Conservation (phyloP, 257 asterid species). For the Rubia yunnanensis region DNA sequence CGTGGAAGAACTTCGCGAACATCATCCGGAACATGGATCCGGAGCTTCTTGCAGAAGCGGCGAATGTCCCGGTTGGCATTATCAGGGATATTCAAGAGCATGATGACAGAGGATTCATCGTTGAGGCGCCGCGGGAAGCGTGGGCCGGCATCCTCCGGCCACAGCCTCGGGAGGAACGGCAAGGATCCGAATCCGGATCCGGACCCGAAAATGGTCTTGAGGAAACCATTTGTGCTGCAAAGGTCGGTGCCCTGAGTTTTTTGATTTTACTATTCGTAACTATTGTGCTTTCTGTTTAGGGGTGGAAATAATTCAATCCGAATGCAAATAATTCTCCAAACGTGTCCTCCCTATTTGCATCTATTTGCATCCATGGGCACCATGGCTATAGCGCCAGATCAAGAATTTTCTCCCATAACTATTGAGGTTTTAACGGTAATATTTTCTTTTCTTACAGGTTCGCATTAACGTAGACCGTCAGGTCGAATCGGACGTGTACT, state of each 20-base stretch:
- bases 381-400: too few species aligned
- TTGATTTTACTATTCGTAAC: too few species aligned
- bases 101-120: conserved; percentile 47
- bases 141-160: conserved; percentile 41
- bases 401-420: too few species aligned
- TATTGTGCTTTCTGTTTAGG: too few species aligned
- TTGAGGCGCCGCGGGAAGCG: conserved; percentile 28
- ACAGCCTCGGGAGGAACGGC: conserved; percentile 15
- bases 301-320: too few species aligned
- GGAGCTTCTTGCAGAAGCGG: conserved; percentile 49
- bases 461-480: conserved; percentile 30
- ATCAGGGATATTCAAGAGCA: conserved; percentile 28
- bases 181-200: conserved; percentile 11
- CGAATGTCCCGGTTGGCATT: conserved; percentile 32
- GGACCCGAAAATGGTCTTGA: conserved; percentile 31
- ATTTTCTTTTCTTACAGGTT: too few species aligned
- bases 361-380: too few species aligned
- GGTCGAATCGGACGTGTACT: conserved; percentile 44
- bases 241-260: too few species aligned
- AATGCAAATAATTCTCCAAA: too few species aligned
- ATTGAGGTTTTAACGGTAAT: too few species aligned
- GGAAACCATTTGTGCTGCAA: conserved; percentile 46
- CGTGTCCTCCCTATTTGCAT: too few species aligned
- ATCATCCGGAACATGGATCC: conserved; percentile 37
- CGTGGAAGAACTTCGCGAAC: conserved; percentile 31